phyloP scores from a whole-genome alignment of 2,329 filamentous ascomycete species.

The Ophiostoma tasmaniense region DNA sequence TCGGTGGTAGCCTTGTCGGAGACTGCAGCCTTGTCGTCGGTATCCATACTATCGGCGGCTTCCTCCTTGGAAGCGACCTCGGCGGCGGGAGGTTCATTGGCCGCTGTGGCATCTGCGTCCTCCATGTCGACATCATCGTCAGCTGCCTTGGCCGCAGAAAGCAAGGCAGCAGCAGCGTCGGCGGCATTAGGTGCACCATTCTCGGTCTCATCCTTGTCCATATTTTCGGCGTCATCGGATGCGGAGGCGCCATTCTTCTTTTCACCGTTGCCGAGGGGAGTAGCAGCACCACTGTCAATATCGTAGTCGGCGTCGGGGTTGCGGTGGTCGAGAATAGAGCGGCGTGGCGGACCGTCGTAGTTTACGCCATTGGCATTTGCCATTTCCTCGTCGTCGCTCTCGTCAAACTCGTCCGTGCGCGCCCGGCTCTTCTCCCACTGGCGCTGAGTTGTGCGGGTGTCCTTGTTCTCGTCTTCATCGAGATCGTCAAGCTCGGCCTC shows the following conservation, averaged over 20 bases:
- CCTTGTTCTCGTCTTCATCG: constrained; percentile 80
- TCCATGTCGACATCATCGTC: constrained; percentile 1
- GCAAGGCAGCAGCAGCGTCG: neutral
- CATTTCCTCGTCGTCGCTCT: constrained; percentile 85
- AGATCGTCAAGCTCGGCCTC: constrained; percentile 58
- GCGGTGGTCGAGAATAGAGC: constrained; percentile 44
- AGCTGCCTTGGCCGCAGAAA: neutral
- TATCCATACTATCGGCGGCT: neutral
- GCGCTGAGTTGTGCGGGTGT: constrained; percentile 71
- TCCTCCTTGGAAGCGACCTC: neutral
- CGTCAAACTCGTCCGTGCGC: constrained; percentile 72
- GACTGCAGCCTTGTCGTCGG: neutral
- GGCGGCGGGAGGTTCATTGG: neutral
- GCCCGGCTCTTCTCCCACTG: constrained; percentile 72
- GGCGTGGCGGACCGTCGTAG: constrained; percentile 35
- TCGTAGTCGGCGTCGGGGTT: constrained; percentile 34
- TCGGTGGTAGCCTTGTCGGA: neutral
- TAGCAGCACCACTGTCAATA: neutral
- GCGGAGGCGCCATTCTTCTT: neutral
- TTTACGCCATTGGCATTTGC: constrained; percentile 60
- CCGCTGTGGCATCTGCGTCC: neutral
- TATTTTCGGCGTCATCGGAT: neutral
- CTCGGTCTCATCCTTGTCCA: constrained; percentile 10
- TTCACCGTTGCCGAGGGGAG: neutral
- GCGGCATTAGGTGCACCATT: neutral